Evolutionary conservation across 257 asterid species (phyloP).

Genomic region (Capsicum rhomboideum): DNA sequence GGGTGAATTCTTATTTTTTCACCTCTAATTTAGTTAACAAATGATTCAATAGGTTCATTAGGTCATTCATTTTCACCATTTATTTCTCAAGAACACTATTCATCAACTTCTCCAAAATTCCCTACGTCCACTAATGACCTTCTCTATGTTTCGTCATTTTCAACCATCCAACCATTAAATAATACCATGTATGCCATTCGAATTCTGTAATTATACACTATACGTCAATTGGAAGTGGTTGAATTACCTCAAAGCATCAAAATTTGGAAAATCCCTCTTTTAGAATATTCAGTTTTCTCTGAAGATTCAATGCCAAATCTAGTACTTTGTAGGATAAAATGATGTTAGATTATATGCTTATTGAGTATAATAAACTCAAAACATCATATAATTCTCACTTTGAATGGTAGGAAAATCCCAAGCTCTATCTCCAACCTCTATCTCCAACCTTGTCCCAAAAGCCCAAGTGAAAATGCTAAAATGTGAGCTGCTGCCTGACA

Average conservation of each 20-base stretch:
- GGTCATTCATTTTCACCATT: background rate
- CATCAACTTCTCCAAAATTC: background rate
- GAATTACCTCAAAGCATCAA: background rate
- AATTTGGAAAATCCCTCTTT: background rate
- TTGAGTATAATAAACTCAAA: background rate
- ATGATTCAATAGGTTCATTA: background rate
- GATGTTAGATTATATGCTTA: background rate
- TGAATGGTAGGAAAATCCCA: background rate
- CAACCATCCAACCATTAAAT: background rate
- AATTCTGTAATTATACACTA: too few relatives aligned
- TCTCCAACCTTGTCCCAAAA: background rate
- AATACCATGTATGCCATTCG: background rate
- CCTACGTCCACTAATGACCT: background rate
- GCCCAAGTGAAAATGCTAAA: background rate
- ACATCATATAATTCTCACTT: background rate
- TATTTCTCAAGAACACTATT: background rate
- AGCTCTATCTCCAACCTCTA: too few relatives aligned
- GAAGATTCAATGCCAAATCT: background rate
- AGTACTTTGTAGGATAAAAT: background rate
- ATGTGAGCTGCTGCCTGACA: too few relatives aligned
- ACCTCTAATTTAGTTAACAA: background rate
- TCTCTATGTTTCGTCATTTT: background rate
- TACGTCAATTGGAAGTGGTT: background rate
- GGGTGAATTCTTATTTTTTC: background rate
- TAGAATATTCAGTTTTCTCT: background rate